These are phyloP conservation scores for Pulveroboletus frians DNA, from an alignment of 768 basidiomycete genomes.

Conservation along the genomic window DNA sequence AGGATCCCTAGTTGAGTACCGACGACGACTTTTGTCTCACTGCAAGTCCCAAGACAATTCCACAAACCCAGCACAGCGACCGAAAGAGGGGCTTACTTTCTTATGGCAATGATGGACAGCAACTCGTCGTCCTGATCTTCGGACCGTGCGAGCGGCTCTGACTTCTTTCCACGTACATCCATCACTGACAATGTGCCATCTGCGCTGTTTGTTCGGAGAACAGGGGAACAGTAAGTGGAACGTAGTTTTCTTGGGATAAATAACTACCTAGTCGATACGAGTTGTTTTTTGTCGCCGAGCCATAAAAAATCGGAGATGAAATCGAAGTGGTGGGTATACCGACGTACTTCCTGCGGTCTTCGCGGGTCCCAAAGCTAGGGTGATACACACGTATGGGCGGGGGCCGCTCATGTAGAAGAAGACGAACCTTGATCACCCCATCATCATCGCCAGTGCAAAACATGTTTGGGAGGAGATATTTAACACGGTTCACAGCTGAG, in stretches of 20 bases:
- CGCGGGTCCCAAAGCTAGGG: slow-evolving; percentile 86
- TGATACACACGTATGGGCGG: neutral
- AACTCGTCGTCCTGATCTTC: slow-evolving; percentile 97
- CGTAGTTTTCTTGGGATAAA: neutral
- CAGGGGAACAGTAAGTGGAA: neutral
- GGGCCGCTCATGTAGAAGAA: neutral
- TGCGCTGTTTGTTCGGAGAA: slow-evolving; percentile 47
- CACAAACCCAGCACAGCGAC: neutral
- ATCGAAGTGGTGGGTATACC: slow-evolving; percentile 86
- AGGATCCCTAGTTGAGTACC: slow-evolving; percentile 88
- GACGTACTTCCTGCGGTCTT: slow-evolving; percentile 53
- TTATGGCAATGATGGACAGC: slow-evolving; percentile 79
- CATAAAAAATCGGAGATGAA: slow-evolving; percentile 92
- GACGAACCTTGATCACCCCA: slow-evolving; percentile 79
- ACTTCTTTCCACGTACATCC: slow-evolving; percentile 80
- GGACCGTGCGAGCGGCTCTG: slow-evolving; percentile 75
- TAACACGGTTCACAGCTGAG: slow-evolving; percentile 82
- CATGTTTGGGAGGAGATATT: slow-evolving; percentile 61
- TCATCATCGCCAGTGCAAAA: slow-evolving; percentile 90
- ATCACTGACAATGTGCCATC: slow-evolving; percentile 92
- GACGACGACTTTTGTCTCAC: slow-evolving; percentile 77
- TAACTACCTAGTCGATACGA: slow-evolving; percentile 78
- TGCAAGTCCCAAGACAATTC: slow-evolving; percentile 20
- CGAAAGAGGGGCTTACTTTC: slow-evolving; percentile 46
- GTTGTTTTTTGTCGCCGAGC: slow-evolving; percentile 76